phyloP scores from a whole-genome alignment of 306 rosid genomes.

The Oxytropis ochrocephala region DNA sequence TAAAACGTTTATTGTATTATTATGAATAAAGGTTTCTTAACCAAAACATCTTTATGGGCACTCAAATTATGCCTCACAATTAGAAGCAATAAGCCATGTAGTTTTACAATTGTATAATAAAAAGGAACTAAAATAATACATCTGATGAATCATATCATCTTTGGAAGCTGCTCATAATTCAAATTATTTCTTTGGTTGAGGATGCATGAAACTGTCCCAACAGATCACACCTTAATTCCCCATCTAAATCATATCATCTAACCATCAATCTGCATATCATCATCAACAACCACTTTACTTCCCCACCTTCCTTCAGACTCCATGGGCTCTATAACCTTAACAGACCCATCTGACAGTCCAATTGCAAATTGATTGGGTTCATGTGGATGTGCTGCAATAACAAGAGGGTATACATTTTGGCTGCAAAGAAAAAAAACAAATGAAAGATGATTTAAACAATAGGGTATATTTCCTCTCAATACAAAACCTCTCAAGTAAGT shows the following conservation, averaged over 20 bases:
- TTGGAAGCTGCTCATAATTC: constrained; percentile 36
- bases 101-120: background rate
- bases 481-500: background rate
- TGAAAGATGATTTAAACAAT: too few species aligned
- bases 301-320: constrained; percentile 10
- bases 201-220: constrained; percentile 26
- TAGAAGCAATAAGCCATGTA: constrained; percentile 13
- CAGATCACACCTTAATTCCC: too few species aligned
- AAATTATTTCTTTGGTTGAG: too few species aligned
- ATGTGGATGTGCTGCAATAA: constrained; percentile 51
- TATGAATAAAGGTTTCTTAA: too few species aligned
- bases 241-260: too few species aligned
- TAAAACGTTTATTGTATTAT: background rate
- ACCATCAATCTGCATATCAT: constrained; percentile 18
- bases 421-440: constrained; percentile 31
- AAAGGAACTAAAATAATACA: background rate
- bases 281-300: background rate
- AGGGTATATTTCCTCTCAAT: background rate
- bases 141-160: constrained; percentile 28
- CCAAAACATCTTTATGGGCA: constrained; percentile 9
- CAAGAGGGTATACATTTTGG: constrained; percentile 47
- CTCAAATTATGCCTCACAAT: background rate
- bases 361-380: constrained; percentile 62
- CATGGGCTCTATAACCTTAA: constrained; percentile 27
- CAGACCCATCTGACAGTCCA: constrained; percentile 59